Evolutionary conservation across 2,329 filamentous ascomycete genomes (phyloP), one percentile per base, ranked within the genome.

Genomic region (Penicillium concentricum): DNA sequence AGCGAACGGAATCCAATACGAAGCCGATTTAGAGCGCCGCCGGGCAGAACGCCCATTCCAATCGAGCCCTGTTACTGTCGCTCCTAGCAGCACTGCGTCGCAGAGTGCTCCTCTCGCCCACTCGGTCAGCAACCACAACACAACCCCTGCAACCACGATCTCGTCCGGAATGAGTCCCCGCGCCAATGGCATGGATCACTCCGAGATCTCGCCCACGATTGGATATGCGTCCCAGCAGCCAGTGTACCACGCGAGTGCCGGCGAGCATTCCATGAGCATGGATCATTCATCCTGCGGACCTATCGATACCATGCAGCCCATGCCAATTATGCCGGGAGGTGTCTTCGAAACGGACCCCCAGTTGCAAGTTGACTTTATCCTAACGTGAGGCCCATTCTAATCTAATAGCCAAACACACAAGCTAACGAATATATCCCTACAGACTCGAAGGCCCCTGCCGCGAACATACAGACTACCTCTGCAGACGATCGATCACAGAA

Each of bases 381-480:
- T 80, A 35, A 74, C 72, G 77, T 79, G 71, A 64, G 77, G 62
- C 41, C 20, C 26, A 34, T n/a, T 15, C 34, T 16, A n/a, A 22
- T n/a, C 24, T 3, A 39, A 7, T 15, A 43, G 5, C 41, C 37
- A 51, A 35, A 51, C 7, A 20, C 18, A n/a, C 34, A 16, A 34
- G 20, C 49, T 44, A 35, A 51, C 55, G 43, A 58, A 49, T 35
- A n/a, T 18, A 45, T 48, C 22, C 26, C 1, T 13, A 61, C 74
- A 84, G 74, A 63, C 67, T 83, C 82, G 88, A 90, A 89, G 65
- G 65, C 6, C 73, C 73, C 0, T 75, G 73, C 55, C 72, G 73
- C 35, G 71, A 72, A 56, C 73, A 75, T 46, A 74, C 96, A 74
- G 92, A 97, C 80, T 89, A 88, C 72, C 91, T 92, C 51, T 97